Evolutionary conservation across 768 basidiomycete species (phyloP).

Genomic region (Pluteus cervinus): DNA sequence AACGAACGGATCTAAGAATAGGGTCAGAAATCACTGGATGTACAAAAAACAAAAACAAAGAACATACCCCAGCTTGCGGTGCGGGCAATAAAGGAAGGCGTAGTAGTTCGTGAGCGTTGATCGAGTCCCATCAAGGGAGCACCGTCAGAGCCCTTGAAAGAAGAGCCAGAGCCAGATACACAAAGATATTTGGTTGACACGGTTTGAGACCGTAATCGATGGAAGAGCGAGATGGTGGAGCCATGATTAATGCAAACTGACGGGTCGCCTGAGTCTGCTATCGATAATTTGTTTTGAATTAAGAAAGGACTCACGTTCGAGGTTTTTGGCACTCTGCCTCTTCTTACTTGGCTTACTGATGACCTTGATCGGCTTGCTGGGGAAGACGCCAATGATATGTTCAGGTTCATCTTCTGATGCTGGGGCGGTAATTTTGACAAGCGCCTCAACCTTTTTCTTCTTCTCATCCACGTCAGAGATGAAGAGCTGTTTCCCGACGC

Average conservation of each 20-base stretch:
- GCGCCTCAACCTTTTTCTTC: constrained; percentile 91
- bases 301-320: constrained; percentile 64
- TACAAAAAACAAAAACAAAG: constrained; percentile 8
- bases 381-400: constrained; percentile 82
- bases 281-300: constrained; percentile 9
- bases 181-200: constrained; percentile 95
- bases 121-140: constrained; percentile 78
- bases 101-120: constrained; percentile 61
- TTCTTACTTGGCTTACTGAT: constrained; percentile 99
- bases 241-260: constrained; percentile 94
- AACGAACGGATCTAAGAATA: constrained; percentile 73
- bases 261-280: constrained; percentile 9
- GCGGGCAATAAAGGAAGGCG: constrained; percentile 83
- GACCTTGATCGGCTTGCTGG: constrained; percentile 93
- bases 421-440: constrained; percentile 83
- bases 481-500: constrained; percentile 91
- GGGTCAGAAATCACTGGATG: constrained; percentile 4
- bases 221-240: constrained; percentile 91
- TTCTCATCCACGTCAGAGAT: constrained; percentile 94
- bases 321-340: constrained; percentile 87
- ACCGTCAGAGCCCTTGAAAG: constrained; percentile 92
- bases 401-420: constrained; percentile 77
- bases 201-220: constrained; percentile 91
- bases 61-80: constrained; percentile 84
- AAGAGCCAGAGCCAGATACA: constrained; percentile 88